Conservation (phyloP, 257 asterid genomes). For the Lavandula angustifolia region DNA sequence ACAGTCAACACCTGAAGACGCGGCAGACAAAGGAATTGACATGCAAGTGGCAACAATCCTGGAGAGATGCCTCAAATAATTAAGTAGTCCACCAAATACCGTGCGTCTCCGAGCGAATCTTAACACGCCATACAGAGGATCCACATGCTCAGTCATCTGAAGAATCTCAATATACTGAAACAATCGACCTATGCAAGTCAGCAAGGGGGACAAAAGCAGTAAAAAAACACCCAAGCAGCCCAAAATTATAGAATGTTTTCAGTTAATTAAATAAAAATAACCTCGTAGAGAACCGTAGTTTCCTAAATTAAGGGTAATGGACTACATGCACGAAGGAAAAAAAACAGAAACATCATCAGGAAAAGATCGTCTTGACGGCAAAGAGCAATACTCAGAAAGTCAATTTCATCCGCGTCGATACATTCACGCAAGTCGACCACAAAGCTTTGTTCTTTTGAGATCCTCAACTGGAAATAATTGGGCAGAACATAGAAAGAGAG, state of each 20-base stretch:
- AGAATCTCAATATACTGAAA: constrained; percentile 14
- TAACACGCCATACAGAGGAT: constrained; percentile 33
- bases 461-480: neutral
- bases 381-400: constrained; percentile 9
- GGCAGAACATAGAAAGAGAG: neutral
- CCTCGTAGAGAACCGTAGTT: constrained; percentile 5
- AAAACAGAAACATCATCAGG: no score
- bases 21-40: constrained; percentile 3
- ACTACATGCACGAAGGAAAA: constrained; percentile 32
- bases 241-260: constrained; percentile 8
- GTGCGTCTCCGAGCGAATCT: constrained; percentile 26
- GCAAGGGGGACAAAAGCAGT: constrained; percentile 1
- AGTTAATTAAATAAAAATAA: constrained; percentile 7
- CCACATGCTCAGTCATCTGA: constrained; percentile 51
- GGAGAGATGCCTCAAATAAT: constrained; percentile 37
- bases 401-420: constrained; percentile 8
- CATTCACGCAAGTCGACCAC: constrained; percentile 2
- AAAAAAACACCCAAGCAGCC: constrained; percentile 15
- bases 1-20: constrained; percentile 29
- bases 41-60: constrained; percentile 19
- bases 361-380: constrained; percentile 2
- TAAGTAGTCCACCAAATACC: constrained; percentile 38
- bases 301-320: neutral
- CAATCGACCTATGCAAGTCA: constrained; percentile 14
- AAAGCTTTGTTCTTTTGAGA: constrained; percentile 4